A percentile compares a stretch with the other conserved stretches of the same genome.
These are phyloP conservation scores for Aspergillus wentii DNA, from an alignment of 495 filamentous ascomycete species.

Conservation along the genomic window DNA sequence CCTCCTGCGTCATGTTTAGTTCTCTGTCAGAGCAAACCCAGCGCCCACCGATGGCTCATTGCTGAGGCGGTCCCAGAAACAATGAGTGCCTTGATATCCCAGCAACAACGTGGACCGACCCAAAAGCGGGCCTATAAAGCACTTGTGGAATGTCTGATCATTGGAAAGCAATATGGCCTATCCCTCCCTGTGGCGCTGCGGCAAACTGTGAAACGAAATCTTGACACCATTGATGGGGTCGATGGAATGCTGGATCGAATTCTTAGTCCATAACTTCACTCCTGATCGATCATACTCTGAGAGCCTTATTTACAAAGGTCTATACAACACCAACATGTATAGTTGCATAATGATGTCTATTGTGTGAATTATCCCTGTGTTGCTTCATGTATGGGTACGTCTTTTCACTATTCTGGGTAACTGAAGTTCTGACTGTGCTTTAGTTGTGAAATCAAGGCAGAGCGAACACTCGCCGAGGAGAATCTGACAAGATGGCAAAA, in stretches of 20 bases:
- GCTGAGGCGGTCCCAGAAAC: constrained; percentile 15
- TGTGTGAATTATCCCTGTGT: too few relatives aligned
- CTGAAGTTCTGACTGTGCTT: too few relatives aligned
- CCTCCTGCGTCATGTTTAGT: constrained; percentile 16
- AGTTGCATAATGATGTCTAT: too few relatives aligned
- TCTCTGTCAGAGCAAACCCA: constrained; percentile 17
- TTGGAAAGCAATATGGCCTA: constrained; percentile 23
- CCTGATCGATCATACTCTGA: too few relatives aligned
- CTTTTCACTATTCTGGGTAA: too few relatives aligned
- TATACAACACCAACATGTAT: too few relatives aligned
- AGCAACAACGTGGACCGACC: constrained; percentile 15
- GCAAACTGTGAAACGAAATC: constrained; percentile 17
- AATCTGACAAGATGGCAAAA: too few relatives aligned
- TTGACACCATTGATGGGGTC: constrained; percentile 7
- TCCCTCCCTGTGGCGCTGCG: constrained; percentile 10
- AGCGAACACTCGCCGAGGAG: too few relatives aligned
- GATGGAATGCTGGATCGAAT: constrained; percentile 9
- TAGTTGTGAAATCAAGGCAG: too few relatives aligned
- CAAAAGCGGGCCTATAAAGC: constrained; percentile 19
- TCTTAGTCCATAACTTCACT: constrained; percentile 7
- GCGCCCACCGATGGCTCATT: constrained; percentile 19
- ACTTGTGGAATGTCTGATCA: constrained; percentile 19
- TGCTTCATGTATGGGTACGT: too few relatives aligned
- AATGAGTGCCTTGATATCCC: constrained; percentile 15
- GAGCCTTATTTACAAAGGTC: too few relatives aligned